phyloP scores from a whole-genome alignment of 208 protist genomes.

The Herpetomonas samuelpessoai region DNA sequence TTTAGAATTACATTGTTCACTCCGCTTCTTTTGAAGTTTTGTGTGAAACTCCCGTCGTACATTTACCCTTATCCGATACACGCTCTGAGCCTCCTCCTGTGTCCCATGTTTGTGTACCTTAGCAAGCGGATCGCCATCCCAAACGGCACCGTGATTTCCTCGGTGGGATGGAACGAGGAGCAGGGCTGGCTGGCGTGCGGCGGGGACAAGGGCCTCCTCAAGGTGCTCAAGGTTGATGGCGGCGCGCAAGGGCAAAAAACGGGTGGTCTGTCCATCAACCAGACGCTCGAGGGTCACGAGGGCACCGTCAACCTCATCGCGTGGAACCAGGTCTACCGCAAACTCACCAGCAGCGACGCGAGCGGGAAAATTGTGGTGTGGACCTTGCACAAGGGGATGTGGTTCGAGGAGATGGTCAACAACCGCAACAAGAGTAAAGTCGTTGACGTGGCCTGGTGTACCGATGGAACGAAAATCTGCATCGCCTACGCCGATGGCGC shows the following conservation, averaged over 20 bases:
- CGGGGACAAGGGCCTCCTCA: constrained; percentile 94
- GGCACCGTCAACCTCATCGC: constrained; percentile 72
- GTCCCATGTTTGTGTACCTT: constrained; percentile 93
- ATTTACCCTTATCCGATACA: constrained; percentile 3
- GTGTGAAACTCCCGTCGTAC: background rate
- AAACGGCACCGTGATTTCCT: constrained; percentile 84
- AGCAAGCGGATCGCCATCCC: constrained; percentile 97
- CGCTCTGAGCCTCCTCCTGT: no score
- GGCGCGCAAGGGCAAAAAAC: constrained; percentile 58
- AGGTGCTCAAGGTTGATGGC: constrained; percentile 94
- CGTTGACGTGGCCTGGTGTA: constrained; percentile 92
- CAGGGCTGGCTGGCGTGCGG: constrained; percentile 97
- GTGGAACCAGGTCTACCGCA: constrained; percentile 96
- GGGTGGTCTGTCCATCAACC: constrained; percentile 93
- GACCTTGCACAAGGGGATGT: constrained; percentile 96
- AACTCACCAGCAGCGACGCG: constrained; percentile 94
- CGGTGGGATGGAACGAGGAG: constrained; percentile 93
- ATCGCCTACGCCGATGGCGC: constrained; percentile 97
- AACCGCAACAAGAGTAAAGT: constrained; percentile 95
- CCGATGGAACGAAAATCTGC: constrained; percentile 94
- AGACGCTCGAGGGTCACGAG: constrained; percentile 94
- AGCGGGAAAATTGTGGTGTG: constrained; percentile 96
- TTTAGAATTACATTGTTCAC: background rate
- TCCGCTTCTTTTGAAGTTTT: background rate
- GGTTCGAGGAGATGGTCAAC: constrained; percentile 99